Evolutionary conservation across 1,284 basidiomycete genomes (phyloP), one percentile per base, ranked within the genome.

Genomic region (Melampsora larici-populina): DNA sequence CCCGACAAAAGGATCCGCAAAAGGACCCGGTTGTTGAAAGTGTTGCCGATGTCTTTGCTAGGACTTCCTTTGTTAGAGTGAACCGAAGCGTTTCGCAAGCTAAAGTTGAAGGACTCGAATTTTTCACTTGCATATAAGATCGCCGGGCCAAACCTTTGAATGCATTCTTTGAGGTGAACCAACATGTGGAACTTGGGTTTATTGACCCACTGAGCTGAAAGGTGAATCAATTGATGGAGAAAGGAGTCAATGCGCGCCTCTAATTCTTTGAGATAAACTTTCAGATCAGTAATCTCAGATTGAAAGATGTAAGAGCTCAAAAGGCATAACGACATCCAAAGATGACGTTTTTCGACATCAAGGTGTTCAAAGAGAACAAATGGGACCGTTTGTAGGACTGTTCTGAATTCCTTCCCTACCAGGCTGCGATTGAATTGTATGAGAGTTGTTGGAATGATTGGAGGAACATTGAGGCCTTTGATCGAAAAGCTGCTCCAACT

Each of bases 221-320:
- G 29, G 15, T 24, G 26, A 60, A 65, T 46, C 4, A 48, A 2
- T 29, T 60, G 36, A 48, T n/a, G 51, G 0, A 74, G 49, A 40
- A 74, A 74, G 1, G 13, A 43, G 13, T 66, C 11, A 13, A 74
- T 74, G 3, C 21, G 21, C 0, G 26, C 15, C 5, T 49, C 62
- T 15, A 69, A 21, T 81, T 83, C 55, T 69, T 85, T 83, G 17
- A 82, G 13, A 78, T 85, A 82, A 6, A 11, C n/a, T 33, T 84
- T 80, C 36, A 86, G 79, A 78, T 85, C 72, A 0, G 77, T 31
- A 63, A 86, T 86, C 18, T 74, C 71, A 0, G 85, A 84, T 69
- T 85, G 84, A 83, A 84, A 86, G 1, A 86, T 80, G 0, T 85
- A 78, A 1, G 84, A 82, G 0, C 84, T 77, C 0, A 86, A 79